Percentiles rank a stretch among this genome's conserved stretches.
Conservation (phyloP, 495 filamentous ascomycete species). For the Penicillium atrosanguineum region DNA sequence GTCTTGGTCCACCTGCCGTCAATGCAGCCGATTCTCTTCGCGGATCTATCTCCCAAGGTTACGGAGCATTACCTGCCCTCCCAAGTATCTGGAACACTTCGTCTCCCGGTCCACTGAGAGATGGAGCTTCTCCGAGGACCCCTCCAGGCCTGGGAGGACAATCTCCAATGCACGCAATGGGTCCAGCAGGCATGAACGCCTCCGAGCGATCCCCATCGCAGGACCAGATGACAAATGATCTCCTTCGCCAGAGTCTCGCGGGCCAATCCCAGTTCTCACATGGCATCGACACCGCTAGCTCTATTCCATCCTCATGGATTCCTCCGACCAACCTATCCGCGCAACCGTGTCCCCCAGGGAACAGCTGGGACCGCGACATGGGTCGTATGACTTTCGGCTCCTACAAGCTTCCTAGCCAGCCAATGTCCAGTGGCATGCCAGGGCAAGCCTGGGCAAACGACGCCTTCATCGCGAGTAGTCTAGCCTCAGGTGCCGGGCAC, state of each 20-base stretch:
- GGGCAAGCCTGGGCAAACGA: slow-evolving; percentile 42
- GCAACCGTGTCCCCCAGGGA: slow-evolving; percentile 16
- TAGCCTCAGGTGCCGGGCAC: slow-evolving; percentile 25
- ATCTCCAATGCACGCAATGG: slow-evolving; percentile 10
- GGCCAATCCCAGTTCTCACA: slow-evolving; percentile 26
- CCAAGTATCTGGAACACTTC: slow-evolving; percentile 48
- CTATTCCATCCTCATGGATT: slow-evolving; percentile 30
- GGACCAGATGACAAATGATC: slow-evolving; percentile 28
- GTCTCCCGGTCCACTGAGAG: slow-evolving; percentile 30
- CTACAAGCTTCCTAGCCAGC: slow-evolving; percentile 29
- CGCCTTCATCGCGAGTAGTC: slow-evolving; percentile 41
- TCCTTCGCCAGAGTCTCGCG: slow-evolving; percentile 29
- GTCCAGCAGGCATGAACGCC: slow-evolving; percentile 10
- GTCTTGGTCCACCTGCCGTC: slow-evolving; percentile 31
- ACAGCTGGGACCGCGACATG: slow-evolving; percentile 29
- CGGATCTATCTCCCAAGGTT: slow-evolving; percentile 32
- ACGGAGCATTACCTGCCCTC: slow-evolving; percentile 33
- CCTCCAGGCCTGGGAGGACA: slow-evolving; percentile 35
- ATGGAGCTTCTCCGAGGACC: slow-evolving; percentile 33
- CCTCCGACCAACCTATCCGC: slow-evolving; percentile 19
- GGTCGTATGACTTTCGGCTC: slow-evolving; percentile 15
- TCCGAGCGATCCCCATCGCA: slow-evolving; percentile 25
- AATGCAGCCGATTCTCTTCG: slow-evolving; percentile 23
- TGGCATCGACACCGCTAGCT: slow-evolving; percentile 18
- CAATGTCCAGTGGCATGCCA: slow-evolving; percentile 28